Conservation (phyloP, 345 rosid species). For the Ricinus communis region DNA sequence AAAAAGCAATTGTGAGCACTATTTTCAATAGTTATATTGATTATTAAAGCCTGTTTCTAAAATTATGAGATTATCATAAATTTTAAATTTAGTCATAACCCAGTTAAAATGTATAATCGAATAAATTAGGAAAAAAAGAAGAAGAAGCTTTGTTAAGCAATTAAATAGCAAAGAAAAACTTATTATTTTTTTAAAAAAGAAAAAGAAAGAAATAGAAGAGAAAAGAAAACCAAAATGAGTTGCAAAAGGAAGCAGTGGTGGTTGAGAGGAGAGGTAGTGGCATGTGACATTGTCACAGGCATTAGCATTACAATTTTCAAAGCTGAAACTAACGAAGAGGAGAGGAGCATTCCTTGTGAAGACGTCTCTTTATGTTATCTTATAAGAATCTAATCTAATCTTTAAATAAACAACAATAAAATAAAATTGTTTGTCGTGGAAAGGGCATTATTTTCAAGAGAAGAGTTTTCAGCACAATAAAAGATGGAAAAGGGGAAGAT, state of each 20-base stretch:
- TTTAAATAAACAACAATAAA: background rate
- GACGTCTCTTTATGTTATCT: conserved; percentile 17
- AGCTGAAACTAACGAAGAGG: conserved; percentile 1
- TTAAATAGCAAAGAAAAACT: too few species aligned
- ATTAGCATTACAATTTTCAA: conserved; percentile 2
- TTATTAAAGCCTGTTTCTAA: too few species aligned
- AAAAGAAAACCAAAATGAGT: background rate
- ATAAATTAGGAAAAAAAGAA: background rate
- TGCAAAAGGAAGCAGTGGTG: conserved; percentile 3
- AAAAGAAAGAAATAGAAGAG: background rate
- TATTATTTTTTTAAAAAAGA: background rate
- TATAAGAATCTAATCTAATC: conserved; percentile 25
- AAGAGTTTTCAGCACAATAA: too few species aligned
- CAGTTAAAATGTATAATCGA: too few species aligned
- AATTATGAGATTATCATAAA: too few species aligned
- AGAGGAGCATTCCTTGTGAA: conserved; percentile 34
- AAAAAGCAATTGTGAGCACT: too few species aligned
- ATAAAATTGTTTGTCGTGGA: too few species aligned
- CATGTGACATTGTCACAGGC: conserved; percentile 37
- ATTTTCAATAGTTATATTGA: too few species aligned
- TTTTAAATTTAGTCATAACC: too few species aligned
- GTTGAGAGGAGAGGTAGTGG: conserved; percentile 15
- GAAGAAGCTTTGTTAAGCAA: conserved; percentile 3
- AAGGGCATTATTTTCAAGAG: too few species aligned
- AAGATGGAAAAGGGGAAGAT: too few species aligned